These are phyloP conservation scores for Dichomitus squalens DNA, from an alignment of 1,284 basidiomycete genomes.

Conservation along the genomic window DNA sequence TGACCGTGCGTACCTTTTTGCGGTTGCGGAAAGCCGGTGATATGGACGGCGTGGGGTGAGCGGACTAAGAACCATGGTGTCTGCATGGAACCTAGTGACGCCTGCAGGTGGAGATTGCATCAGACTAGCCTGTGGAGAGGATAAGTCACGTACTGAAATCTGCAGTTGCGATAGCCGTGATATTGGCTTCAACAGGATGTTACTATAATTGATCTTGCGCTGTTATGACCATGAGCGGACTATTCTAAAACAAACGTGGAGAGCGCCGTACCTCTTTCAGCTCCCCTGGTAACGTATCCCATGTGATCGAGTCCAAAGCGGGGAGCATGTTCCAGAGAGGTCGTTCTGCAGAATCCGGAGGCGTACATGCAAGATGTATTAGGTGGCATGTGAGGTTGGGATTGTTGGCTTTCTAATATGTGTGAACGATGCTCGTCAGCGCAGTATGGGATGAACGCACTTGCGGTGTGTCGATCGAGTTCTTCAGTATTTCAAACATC, in stretches of 20 bases:
- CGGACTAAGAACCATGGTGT: constrained; percentile 59
- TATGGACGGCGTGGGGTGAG: constrained; percentile 45
- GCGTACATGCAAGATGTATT: constrained; percentile 60
- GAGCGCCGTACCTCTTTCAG: constrained; percentile 54
- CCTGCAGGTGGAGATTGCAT: constrained; percentile 29
- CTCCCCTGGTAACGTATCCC: constrained; percentile 66
- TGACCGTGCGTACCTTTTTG: constrained; percentile 36
- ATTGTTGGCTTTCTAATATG: constrained; percentile 20
- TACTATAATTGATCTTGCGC: constrained; percentile 64
- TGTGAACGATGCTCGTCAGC: constrained; percentile 18
- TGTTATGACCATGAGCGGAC: constrained; percentile 28
- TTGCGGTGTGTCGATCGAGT: constrained; percentile 24
- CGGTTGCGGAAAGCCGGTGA: constrained; percentile 52
- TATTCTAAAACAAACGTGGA: background rate
- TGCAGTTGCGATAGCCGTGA: constrained; percentile 55
- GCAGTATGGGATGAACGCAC: background rate
- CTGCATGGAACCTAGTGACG: constrained; percentile 39
- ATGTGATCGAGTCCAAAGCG: constrained; percentile 57
- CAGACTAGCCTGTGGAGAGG: background rate
- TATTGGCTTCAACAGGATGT: constrained; percentile 49
- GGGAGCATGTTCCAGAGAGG: constrained; percentile 58
- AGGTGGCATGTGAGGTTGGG: constrained; percentile 46
- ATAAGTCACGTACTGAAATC: constrained; percentile 42
- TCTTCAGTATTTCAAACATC: constrained; percentile 56
- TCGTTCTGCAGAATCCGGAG: constrained; percentile 54